These are phyloP conservation scores for Candida boleticola DNA, from an alignment of 805 yeast genomes.

Conservation along the genomic window DNA sequence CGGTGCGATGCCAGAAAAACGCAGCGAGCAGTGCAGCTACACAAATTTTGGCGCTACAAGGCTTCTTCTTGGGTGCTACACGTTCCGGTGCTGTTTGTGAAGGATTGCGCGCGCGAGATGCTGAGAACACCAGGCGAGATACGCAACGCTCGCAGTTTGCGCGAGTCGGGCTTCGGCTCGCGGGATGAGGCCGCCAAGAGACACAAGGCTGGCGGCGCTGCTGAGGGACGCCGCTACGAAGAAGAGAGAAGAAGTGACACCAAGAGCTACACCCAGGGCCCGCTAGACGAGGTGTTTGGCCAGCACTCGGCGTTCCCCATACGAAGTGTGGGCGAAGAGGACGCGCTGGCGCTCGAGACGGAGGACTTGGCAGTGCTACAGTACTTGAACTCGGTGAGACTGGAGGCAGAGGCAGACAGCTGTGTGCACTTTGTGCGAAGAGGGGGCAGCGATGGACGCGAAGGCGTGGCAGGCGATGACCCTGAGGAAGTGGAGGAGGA, in stretches of 20 bases:
- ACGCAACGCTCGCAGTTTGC: background rate
- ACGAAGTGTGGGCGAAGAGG: slow-evolving; percentile 6
- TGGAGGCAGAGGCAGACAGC: slow-evolving; percentile 28
- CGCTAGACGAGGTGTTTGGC: slow-evolving; percentile 26
- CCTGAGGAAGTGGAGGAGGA: slow-evolving; percentile 2
- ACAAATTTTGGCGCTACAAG: no score
- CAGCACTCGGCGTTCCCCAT: slow-evolving; percentile 29
- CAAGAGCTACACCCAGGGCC: slow-evolving; percentile 13
- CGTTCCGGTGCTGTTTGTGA: no score
- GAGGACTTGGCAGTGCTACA: slow-evolving; percentile 16
- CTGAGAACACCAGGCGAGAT: background rate
- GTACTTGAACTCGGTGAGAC: slow-evolving; percentile 28
- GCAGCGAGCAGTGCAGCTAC: no score
- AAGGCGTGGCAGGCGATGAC: background rate
- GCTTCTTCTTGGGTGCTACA: no score
- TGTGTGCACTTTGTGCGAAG: slow-evolving; percentile 12
- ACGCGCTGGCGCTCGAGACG: slow-evolving; percentile 1
- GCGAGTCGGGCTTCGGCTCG: background rate
- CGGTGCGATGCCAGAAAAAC: no score
- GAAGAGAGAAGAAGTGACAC: background rate
- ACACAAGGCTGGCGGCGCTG: background rate
- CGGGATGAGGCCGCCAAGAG: background rate
- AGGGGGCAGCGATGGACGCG: background rate
- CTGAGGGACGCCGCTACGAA: no score
- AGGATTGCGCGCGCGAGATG: no score